Conservation (phyloP, 2,329 filamentous ascomycete genomes). For the Trichoderma afroharzianum region DNA sequence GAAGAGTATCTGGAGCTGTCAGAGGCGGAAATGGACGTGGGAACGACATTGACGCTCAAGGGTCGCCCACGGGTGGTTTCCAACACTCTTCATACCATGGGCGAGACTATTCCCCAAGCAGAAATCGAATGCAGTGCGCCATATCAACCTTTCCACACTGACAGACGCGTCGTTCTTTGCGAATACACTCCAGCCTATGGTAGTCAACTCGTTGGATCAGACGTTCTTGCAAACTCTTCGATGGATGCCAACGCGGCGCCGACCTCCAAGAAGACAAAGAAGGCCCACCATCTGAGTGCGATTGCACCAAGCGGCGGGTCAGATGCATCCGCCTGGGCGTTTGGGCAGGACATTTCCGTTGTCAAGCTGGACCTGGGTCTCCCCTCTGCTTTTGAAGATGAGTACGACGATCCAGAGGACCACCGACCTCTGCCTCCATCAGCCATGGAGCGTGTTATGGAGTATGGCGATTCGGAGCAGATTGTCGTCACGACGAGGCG, state of each 20-base stretch:
- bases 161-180: slow-evolving; percentile 75
- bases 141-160: slow-evolving; percentile 94
- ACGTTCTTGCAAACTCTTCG: slow-evolving; percentile 39
- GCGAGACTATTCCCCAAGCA: slow-evolving; percentile 66
- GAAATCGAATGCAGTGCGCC: slow-evolving; percentile 95
- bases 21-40: slow-evolving; percentile 51
- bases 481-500: slow-evolving; percentile 79
- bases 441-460: slow-evolving; percentile 61
- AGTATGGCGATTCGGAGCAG: slow-evolving; percentile 64
- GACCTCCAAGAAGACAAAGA: slow-evolving; percentile 39
- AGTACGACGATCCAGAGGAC: slow-evolving; percentile 49
- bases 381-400: slow-evolving; percentile 46
- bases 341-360: slow-evolving; percentile 53
- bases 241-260: slow-evolving; percentile 37
- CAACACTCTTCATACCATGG: slow-evolving; percentile 41
- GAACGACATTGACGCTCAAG: slow-evolving; percentile 52
- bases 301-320: slow-evolving; percentile 5
- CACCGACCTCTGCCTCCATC: slow-evolving; percentile 59
- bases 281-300: slow-evolving; percentile 15
- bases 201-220: slow-evolving; percentile 35
- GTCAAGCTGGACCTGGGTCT: slow-evolving; percentile 53
- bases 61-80: slow-evolving; percentile 34
- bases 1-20: slow-evolving; percentile 54
- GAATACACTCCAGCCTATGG: slow-evolving; percentile 49
- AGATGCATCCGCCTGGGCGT: slow-evolving; percentile 48